Evolutionary conservation across 2,329 filamentous ascomycete species (phyloP).

Genomic region (Aspergillus costaricaensis): DNA sequence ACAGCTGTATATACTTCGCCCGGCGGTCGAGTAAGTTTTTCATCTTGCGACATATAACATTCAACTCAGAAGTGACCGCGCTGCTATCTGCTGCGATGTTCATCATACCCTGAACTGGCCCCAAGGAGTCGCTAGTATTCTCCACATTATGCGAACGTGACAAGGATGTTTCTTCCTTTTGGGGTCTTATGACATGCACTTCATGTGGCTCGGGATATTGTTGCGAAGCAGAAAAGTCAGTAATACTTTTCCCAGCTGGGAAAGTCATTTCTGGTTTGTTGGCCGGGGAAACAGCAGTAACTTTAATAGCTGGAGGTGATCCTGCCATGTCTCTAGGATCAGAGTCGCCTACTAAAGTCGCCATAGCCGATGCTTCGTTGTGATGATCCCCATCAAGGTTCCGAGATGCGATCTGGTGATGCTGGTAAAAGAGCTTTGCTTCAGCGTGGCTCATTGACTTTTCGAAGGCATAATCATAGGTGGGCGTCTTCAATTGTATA

Average conservation of each 20-base stretch:
- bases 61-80: constrained; percentile 79
- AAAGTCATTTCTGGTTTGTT: neutral
- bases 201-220: neutral
- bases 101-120: constrained; percentile 61
- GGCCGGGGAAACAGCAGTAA: neutral
- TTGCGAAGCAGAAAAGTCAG: neutral
- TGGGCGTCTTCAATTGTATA: constrained; percentile 70
- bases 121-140: constrained; percentile 57
- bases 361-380: neutral
- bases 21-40: constrained; percentile 85
- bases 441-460: constrained; percentile 93
- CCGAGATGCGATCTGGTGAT: constrained; percentile 69
- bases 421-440: constrained; percentile 93
- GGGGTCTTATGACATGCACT: constrained; percentile 3
- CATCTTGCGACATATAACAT: constrained; percentile 84
- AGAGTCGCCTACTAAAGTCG: neutral
- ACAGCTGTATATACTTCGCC: constrained; percentile 84
- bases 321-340: neutral
- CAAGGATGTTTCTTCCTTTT: neutral
- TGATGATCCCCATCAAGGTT: constrained; percentile 34
- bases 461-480: constrained; percentile 90
- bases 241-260: neutral
- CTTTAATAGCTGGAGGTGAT: neutral
- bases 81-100: constrained; percentile 72
- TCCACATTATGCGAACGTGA: neutral